A percentile compares a stretch with the other conserved stretches of the same genome.
phyloP scores from a whole-genome alignment of 345 rosid genomes.

The Gossypium anomalum region DNA sequence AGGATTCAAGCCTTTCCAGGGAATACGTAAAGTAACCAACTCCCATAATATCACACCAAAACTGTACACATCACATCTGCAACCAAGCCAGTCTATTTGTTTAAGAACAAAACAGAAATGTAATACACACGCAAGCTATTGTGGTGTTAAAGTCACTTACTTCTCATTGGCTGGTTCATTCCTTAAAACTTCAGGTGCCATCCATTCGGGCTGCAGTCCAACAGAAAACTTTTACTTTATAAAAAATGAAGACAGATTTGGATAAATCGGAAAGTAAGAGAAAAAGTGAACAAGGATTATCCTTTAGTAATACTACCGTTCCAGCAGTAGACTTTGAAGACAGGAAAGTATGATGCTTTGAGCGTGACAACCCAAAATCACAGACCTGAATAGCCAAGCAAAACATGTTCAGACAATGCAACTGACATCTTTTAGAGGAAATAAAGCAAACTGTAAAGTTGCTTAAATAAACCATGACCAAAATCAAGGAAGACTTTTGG shows the following conservation, averaged over 20 bases:
- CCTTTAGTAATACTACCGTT: slow-evolving; percentile 49
- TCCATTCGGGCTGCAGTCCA: slow-evolving; percentile 92
- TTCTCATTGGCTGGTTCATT: slow-evolving; percentile 96
- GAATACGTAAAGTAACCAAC: slow-evolving; percentile 61
- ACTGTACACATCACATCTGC: slow-evolving; percentile 96
- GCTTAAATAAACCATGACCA: neutral
- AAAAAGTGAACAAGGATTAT: neutral
- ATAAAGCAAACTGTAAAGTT: neutral
- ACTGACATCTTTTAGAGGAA: neutral
- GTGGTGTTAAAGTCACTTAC: slow-evolving; percentile 42
- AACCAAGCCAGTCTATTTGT: slow-evolving; percentile 20
- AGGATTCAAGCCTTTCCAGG: slow-evolving; percentile 98
- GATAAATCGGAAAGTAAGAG: neutral
- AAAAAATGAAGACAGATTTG: neutral
- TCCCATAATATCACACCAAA: slow-evolving; percentile 99
- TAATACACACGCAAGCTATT: neutral
- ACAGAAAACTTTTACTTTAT: slow-evolving; percentile 12
- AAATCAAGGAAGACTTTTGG: neutral
- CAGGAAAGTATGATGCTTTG: slow-evolving; percentile 82
- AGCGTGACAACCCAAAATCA: slow-evolving; percentile 95
- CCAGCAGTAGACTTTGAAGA: slow-evolving; percentile 98
- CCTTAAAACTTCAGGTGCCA: slow-evolving; percentile 99
- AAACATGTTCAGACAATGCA: slow-evolving; percentile 1
- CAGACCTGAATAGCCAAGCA: slow-evolving; percentile 51
- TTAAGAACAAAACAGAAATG: slow-evolving; percentile 9